Base-by-base conservation (phyloP, 495 filamentous ascomycete genomes). In the Tuber melanosporum region DNA sequence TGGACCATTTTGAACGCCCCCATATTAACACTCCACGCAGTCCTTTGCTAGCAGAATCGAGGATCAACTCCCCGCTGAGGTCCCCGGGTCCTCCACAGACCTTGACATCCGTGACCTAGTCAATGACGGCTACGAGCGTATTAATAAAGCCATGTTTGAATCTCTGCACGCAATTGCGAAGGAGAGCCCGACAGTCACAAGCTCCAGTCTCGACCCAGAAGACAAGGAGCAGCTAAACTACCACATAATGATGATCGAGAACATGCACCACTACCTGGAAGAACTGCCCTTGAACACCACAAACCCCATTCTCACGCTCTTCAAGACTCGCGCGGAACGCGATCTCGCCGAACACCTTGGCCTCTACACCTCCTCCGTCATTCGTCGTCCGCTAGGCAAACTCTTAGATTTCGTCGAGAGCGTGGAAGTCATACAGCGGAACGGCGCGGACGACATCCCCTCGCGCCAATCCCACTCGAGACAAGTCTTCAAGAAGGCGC, bases 81-180 rank as follows among this genome's bases (percentile, higher is more conserved):
- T 46, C n/a, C 32, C 69, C 41, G 84, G 84, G 49, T 84, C 87
- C 39, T 88, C 90, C 70, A 86, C 89, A 8, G 86, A 89, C 73
- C 89, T 89, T 73, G 88, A 90, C 36, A 87, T 95, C 76, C 90
- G 95, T 22, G 85, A 89, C 74, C 91, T 90, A 79, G 90, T 97
- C 77, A 94, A 98, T 82, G 89, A 92, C 71, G 93, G 94, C 45
- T 98, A 98, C 84, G 87, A 90, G 75, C 91, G 91, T 76, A 92
- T 98, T 81, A 94, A 97, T 84, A 94, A 92, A 80, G 91, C 94
- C 32, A 98, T 98, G 94, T 98, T 97, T 85, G 95, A 98, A 84
- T 93, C 91, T 22, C 88, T 98, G 70, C 95, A 95, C 81, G 93
- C 96, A 80, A 98, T 98, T 82, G 95, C 95, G 73, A 94, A 95